Base-by-base conservation (phyloP, 192 early-diverging fungal genomes). In the Podila epigama region DNA sequence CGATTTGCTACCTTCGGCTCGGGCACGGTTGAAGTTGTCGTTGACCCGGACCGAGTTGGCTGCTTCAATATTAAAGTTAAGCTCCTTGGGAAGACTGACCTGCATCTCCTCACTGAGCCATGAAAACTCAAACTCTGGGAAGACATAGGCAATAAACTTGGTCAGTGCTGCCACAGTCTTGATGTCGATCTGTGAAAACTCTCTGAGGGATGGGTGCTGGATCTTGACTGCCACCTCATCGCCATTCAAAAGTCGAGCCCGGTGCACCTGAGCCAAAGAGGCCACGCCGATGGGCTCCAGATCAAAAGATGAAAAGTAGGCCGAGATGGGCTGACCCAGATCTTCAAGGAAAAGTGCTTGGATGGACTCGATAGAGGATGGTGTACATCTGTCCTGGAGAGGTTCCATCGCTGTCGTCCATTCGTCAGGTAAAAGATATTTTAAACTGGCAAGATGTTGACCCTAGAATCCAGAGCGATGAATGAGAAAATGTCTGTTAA, bases 251-350 rank as follows among this genome's bases (percentile, higher is more conserved):
- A 97, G 79, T 34, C 80, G 86, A 0, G 94, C 96, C 25, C 87
- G 83, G 64, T 98, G 96, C 7, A 98, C 96, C 60, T 98, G 96
- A 3, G 96, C 96, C 31, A 98, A 81, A 2, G 95, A 96, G 7
- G 95, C 96, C 10, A 96, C 93, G n/a, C 96, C 96, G 35, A 98
- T 84, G 0, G 96, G 96, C 10, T 79, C 73, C 39, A 86, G 83
- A 56, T 98, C 94, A 72, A 98, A 98, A 15, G 82, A 75, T 0
- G 82, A 75, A 77, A 97, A 97, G 29, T 93, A 51, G 5, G 92
- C 84, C 0, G 85, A 83, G 4, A 96, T 79, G 7, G 88, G 70
- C 55, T 77, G 28, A 8, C 91, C 90, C 29, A 92, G 68, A 69
- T 98, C 96, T 0, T 66, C 66, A 27, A 84, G 60, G 60, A 98